phyloP scores from a whole-genome alignment of 129 eudicot genomes.

The Heracleum sosnowskyi region DNA sequence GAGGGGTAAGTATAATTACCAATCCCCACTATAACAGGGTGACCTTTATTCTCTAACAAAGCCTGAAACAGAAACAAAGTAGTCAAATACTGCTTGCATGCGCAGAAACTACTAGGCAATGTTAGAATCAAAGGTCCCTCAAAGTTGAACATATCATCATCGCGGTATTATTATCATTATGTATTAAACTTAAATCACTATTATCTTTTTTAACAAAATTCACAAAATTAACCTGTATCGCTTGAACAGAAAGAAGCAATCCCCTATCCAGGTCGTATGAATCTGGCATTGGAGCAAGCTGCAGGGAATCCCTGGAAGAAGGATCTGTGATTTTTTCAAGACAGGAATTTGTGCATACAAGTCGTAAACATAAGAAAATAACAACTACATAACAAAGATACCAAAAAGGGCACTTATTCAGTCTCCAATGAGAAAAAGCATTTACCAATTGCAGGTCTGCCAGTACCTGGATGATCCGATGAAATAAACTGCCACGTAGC shows the following conservation, averaged over 20 bases:
- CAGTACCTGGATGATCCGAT: constrained; percentile 42
- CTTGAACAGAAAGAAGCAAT: constrained; percentile 94
- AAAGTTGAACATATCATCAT: not conserved
- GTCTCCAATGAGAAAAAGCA: constrained; percentile 14
- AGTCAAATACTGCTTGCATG: constrained; percentile 1
- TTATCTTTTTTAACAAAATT: not conserved
- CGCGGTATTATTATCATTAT: not conserved
- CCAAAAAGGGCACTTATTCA: not conserved
- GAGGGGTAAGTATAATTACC: constrained; percentile 35
- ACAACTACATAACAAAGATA: not conserved
- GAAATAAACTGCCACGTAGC: constrained; percentile 84
- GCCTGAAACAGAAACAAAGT: constrained; percentile 41
- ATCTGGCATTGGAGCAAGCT: constrained; percentile 97
- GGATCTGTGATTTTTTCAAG: constrained; percentile 85
- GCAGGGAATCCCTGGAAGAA: constrained; percentile 75
- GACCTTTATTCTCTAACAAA: constrained; percentile 85
- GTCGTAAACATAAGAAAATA: not conserved
- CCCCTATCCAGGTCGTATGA: constrained; percentile 97
- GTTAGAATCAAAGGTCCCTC: not conserved
- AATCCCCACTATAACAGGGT: constrained; percentile 92
- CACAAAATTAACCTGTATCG: constrained; percentile 58
- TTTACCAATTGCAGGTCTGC: constrained; percentile 50
- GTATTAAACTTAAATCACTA: not conserved
- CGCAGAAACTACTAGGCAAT: constrained; percentile 5
- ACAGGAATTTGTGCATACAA: constrained; percentile 27